Conservation (phyloP, 2,329 filamentous ascomycete species). For the Daldinia eschscholtzii region DNA sequence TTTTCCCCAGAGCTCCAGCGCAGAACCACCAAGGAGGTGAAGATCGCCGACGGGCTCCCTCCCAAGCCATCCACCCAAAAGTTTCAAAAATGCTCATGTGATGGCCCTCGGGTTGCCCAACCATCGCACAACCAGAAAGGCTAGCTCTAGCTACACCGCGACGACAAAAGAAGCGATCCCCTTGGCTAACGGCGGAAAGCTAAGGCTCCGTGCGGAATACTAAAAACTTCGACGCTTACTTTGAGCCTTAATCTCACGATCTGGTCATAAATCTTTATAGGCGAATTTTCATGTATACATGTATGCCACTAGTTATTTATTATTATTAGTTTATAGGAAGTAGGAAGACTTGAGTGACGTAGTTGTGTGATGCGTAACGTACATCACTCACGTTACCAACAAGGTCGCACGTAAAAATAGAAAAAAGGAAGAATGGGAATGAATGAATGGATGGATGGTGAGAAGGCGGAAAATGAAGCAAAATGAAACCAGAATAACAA, state of each 20-base stretch:
- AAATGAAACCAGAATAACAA: not conserved
- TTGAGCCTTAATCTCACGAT: not conserved
- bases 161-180: not conserved
- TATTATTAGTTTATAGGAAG: not conserved
- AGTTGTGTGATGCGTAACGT: not conserved
- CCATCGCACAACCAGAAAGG: slow-evolving; percentile 4
- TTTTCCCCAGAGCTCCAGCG: not conserved
- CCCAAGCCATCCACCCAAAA: slow-evolving; percentile 7
- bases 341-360: not conserved
- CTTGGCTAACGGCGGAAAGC: not conserved
- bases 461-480: not conserved
- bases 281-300: not conserved
- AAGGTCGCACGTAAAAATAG: not conserved
- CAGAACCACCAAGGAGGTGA: slow-evolving; percentile 4
- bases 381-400: not conserved
- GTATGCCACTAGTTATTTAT: not conserved
- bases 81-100: slow-evolving; percentile 14
- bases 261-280: not conserved
- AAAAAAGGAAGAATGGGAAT: not conserved
- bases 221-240: not conserved
- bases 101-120: slow-evolving; percentile 6
- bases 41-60: slow-evolving; percentile 13
- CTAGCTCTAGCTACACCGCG: slow-evolving; percentile 1
- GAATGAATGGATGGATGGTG: not conserved
- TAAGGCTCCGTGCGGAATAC: not conserved